Evolutionary conservation across 768 basidiomycete species (phyloP).

Genomic region (Boletus fagicola): DNA sequence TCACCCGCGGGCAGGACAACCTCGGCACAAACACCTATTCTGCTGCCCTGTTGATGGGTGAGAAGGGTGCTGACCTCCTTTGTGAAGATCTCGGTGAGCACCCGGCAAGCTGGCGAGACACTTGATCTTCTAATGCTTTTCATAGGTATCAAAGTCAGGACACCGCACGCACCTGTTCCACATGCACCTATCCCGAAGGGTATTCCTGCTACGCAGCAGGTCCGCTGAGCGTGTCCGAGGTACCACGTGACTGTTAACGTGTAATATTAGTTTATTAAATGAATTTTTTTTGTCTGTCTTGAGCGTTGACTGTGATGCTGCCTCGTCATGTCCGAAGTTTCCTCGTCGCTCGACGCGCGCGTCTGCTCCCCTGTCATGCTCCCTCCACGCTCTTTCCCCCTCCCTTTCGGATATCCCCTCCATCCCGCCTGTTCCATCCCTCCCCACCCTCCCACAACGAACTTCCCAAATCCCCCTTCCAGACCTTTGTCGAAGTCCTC

Average conservation of each 20-base stretch:
- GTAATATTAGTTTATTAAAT: slow-evolving; percentile 1
- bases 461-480: slow-evolving; percentile 87
- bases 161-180: slow-evolving; percentile 66
- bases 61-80: slow-evolving; percentile 63
- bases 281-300: slow-evolving; percentile 8
- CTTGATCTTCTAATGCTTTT: slow-evolving; percentile 5
- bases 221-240: slow-evolving; percentile 3
- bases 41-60: slow-evolving; percentile 64
- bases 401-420: slow-evolving; percentile 32
- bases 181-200: slow-evolving; percentile 61
- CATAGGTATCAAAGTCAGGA: slow-evolving; percentile 57
- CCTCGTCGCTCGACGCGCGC: slow-evolving; percentile 29
- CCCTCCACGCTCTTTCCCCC: slow-evolving; percentile 19
- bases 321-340: slow-evolving; percentile 47
- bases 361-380: slow-evolving; percentile 17
- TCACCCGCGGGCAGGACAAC: slow-evolving; percentile 49
- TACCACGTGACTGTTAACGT: not conserved
- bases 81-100: slow-evolving; percentile 60
- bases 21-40: slow-evolving; percentile 73
- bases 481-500: slow-evolving; percentile 93
- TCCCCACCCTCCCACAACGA: slow-evolving; percentile 62
- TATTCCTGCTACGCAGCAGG: slow-evolving; percentile 45
- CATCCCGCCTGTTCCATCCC: slow-evolving; percentile 54
- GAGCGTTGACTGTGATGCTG: slow-evolving; percentile 35
- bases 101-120: not conserved